Evolutionary conservation across 2,329 filamentous ascomycete species (phyloP), one percentile per base, ranked within the genome.

Genomic region (Fusarium anguioides): DNA sequence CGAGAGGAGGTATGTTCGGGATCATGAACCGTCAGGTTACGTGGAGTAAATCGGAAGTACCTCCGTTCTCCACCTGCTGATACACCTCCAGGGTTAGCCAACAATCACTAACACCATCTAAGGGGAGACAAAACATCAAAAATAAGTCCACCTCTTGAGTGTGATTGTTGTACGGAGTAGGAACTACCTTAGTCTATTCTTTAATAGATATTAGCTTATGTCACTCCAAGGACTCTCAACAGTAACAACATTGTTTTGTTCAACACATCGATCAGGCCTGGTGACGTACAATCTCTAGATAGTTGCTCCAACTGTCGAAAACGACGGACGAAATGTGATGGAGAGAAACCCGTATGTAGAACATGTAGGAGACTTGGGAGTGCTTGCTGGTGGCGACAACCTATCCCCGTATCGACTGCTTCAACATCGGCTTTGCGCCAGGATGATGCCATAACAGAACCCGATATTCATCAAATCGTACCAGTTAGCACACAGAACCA

Each of bases 271-370:
- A 6, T 9, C 53, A 72, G 71, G 70, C 27, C 56, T 31, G 46
- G 60, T 53, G 69, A 69, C 59, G 68, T 66, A 29, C 68, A 68
- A 33, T 68, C 70, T 46, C 70, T 70, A 31, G 56, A 68, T 9
- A 70, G 71, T 51, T 84, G 82, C 73, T 79, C 78, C 55, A 80
- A 81, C 56, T 84, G 84, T 66, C 78, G 84, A 53, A 83, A 82
- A 60, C 78, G 84, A n/a, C 56, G 85, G 84, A 68, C 72, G 83
- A n/a, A 77, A 50, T 86, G 84, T 70, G 82, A 85, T 66, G 53
- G 68, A 18, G 37, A 68, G 20, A 72, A 72, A 17, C 70, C 70
- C 4, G 8, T 48, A 1, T 72, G 70, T 39, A 27, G 29, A 27
- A 45, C 60, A 12, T 72, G 70, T 29, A 58, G 54, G 26, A 60